These are phyloP conservation scores for Talaromyces sp. DNA, from an alignment of 2,329 filamentous ascomycete species.

Conservation along the genomic window DNA sequence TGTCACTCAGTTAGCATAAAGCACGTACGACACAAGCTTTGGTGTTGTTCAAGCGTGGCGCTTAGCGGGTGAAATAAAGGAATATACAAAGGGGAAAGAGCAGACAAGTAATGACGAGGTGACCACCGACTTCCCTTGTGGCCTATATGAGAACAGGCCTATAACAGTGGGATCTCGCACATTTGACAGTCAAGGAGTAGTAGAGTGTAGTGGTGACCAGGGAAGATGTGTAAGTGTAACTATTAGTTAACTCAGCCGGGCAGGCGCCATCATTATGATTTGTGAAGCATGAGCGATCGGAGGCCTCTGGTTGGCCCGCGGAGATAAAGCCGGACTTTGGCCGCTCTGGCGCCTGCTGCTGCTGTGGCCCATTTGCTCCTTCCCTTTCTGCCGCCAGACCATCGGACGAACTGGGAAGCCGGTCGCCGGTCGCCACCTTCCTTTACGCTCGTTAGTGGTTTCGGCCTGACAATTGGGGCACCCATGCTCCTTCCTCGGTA, in stretches of 20 bases:
- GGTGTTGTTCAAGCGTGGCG: not conserved
- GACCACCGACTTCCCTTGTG: not conserved
- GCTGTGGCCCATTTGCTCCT: not conserved
- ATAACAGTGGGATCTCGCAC: not conserved
- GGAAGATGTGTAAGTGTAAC: not conserved
- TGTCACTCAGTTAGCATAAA: conserved; percentile 10
- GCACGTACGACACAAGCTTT: not conserved
- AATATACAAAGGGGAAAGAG: not conserved
- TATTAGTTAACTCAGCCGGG: too few species aligned
- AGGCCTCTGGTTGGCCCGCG: conserved; percentile 3
- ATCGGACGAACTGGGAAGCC: conserved; percentile 1
- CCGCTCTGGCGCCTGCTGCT: not conserved
- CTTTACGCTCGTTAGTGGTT: not conserved
- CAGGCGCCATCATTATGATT: conserved; percentile 2
- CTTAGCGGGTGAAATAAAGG: not conserved
- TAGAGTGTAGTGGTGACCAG: not conserved
- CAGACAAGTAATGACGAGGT: not conserved
- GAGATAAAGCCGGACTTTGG: conserved; percentile 7
- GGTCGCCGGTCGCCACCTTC: not conserved
- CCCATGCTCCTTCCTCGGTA: not conserved
- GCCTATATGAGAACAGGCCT: not conserved
- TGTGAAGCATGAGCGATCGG: not conserved
- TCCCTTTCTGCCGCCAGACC: not conserved
- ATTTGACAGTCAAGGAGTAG: not conserved
- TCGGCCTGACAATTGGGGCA: not conserved